These are phyloP conservation scores for Candida dendrica DNA, from an alignment of 805 yeast species.

Conservation along the genomic window DNA sequence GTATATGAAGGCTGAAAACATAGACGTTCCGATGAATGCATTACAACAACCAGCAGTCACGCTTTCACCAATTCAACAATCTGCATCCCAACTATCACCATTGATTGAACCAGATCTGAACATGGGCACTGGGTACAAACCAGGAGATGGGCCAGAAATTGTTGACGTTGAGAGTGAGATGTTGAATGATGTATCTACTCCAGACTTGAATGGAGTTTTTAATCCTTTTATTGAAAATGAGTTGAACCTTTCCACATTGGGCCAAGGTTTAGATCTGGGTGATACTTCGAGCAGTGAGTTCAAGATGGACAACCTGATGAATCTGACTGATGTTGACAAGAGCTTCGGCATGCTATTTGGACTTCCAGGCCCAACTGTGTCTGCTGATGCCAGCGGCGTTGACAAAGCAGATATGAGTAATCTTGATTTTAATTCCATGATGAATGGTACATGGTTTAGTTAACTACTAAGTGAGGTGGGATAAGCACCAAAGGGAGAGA, in stretches of 20 bases:
- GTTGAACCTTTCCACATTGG: background rate
- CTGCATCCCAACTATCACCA: background rate
- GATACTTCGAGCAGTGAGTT: background rate
- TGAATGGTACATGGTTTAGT: slow-evolving; percentile 19
- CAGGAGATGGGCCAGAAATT: background rate
- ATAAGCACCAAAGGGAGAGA: no score
- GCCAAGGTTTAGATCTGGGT: no score
- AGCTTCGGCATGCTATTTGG: slow-evolving; percentile 11
- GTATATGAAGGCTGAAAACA: background rate
- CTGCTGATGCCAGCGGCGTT: no score
- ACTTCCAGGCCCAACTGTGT: no score
- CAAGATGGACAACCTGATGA: slow-evolving; percentile 1
- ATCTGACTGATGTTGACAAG: slow-evolving; percentile 9
- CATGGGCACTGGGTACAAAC: background rate
- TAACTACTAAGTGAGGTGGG: background rate
- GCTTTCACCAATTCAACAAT: background rate
- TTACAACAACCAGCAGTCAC: background rate
- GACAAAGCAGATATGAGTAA: background rate
- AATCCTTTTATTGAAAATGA: slow-evolving; percentile 2
- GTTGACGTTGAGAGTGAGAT: background rate
- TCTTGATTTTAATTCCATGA: slow-evolving; percentile 12
- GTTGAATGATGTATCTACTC: no score
- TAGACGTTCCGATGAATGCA: background rate
- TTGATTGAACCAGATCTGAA: background rate
- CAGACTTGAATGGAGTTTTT: background rate